Conservation (phyloP, 2,329 filamentous ascomycete species). For the Stagonosporopsis rhizophila region DNA sequence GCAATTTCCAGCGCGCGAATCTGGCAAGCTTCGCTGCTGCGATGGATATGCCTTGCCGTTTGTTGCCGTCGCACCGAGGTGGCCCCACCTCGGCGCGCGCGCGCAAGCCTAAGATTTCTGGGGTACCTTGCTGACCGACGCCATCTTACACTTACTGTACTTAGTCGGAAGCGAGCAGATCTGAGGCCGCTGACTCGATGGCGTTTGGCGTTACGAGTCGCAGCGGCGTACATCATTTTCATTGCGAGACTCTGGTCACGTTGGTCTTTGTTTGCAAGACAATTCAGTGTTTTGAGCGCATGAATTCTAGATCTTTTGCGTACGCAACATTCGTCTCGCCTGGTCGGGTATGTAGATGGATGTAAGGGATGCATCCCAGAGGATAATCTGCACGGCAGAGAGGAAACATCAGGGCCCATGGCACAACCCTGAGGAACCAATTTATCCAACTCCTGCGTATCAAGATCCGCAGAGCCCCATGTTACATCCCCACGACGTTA, state of each 20-base stretch:
- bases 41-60: background rate
- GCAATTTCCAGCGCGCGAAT: conserved; percentile 3
- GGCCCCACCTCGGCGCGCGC: background rate
- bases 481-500: conserved; percentile 1
- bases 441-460: conserved; percentile 8
- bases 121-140: conserved; percentile 16
- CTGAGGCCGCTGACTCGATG: background rate
- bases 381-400: background rate
- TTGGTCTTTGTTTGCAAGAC: background rate
- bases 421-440: conserved; percentile 5
- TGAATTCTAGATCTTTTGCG: background rate
- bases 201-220: conserved; percentile 4
- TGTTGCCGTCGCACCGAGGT: conserved; percentile 12
- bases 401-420: conserved; percentile 1
- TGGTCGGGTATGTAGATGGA: background rate
- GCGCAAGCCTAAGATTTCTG: background rate
- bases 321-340: background rate
- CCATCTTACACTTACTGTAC: background rate
- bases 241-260: background rate
- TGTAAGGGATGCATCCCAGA: conserved; percentile 4
- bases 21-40: no score
- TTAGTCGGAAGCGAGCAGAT: background rate
- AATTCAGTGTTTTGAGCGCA: background rate
- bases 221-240: background rate
- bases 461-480: conserved; percentile 9